Conservation (phyloP, 306 rosid genomes). For the Trifolium dubium region DNA sequence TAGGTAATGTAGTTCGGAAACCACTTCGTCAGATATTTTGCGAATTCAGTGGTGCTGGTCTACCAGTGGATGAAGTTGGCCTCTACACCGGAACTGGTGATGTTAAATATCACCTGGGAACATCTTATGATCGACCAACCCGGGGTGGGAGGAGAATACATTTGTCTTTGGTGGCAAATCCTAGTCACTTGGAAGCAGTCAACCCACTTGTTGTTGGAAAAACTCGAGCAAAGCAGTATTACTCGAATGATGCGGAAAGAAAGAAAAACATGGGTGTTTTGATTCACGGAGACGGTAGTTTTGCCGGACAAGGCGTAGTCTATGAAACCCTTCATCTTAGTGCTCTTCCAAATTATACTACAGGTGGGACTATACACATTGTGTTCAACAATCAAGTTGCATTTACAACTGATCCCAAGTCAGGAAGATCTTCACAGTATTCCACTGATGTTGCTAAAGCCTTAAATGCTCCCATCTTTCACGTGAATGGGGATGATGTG, state of each 20-base stretch:
- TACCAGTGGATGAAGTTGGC: slow-evolving; percentile 79
- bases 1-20: slow-evolving; percentile 92
- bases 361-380: slow-evolving; percentile 94
- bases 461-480: slow-evolving; percentile 83
- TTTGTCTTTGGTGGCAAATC: slow-evolving; percentile 86
- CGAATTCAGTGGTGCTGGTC: slow-evolving; percentile 91
- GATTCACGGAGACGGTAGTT: slow-evolving; percentile 98
- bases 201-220: slow-evolving; percentile 90
- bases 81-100: slow-evolving; percentile 98
- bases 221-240: slow-evolving; percentile 92
- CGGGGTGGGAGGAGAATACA: slow-evolving; percentile 91
- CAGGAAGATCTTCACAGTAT: slow-evolving; percentile 87
- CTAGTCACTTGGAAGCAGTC: slow-evolving; percentile 97
- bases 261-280: slow-evolving; percentile 81
- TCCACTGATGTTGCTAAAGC: slow-evolving; percentile 97
- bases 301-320: slow-evolving; percentile 97
- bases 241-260: slow-evolving; percentile 69
- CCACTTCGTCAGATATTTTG: slow-evolving; percentile 89
- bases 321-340: slow-evolving; percentile 96
- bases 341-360: slow-evolving; percentile 89
- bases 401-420: slow-evolving; percentile 86
- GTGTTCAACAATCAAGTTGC: slow-evolving; percentile 95
- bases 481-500: slow-evolving; percentile 83
- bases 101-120: slow-evolving; percentile 94
- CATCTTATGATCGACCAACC: slow-evolving; percentile 95